phyloP scores from a whole-genome alignment of 1,284 basidiomycete species.

The Xanthoconium separans region DNA sequence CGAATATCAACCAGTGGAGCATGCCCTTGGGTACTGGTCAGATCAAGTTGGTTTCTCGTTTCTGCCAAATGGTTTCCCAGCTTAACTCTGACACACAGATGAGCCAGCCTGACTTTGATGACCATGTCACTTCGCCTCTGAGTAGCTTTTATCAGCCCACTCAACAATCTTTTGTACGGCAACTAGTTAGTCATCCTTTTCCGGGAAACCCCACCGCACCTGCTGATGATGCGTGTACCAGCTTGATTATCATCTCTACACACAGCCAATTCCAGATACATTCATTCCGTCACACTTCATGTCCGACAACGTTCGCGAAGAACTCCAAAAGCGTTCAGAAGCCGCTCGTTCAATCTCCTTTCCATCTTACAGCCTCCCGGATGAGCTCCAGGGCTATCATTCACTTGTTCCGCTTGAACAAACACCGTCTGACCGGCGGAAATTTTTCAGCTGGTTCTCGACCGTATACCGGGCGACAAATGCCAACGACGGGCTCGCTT shows the following conservation, averaged over 20 bases:
- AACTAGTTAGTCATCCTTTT: slow-evolving; percentile 55
- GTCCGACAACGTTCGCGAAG: slow-evolving; percentile 74
- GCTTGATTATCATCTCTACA: slow-evolving; percentile 93
- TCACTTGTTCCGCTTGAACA: slow-evolving; percentile 79
- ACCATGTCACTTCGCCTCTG: slow-evolving; percentile 26
- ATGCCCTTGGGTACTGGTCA: slow-evolving; percentile 14
- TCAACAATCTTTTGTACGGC: slow-evolving; percentile 56
- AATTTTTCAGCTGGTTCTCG: slow-evolving; percentile 76
- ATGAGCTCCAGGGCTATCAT: slow-evolving; percentile 91
- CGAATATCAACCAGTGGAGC: slow-evolving; percentile 29
- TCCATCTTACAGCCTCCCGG: slow-evolving; percentile 66
- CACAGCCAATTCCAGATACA: slow-evolving; percentile 53
- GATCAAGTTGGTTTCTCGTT: slow-evolving; percentile 18
- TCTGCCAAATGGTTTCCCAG: neutral
- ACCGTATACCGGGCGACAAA: slow-evolving; percentile 84
- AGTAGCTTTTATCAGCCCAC: slow-evolving; percentile 53
- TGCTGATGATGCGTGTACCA: slow-evolving; percentile 31
- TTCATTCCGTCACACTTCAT: slow-evolving; percentile 62
- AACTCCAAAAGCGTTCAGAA: slow-evolving; percentile 81
- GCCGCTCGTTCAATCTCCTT: slow-evolving; percentile 52
- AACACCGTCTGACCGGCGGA: slow-evolving; percentile 53
- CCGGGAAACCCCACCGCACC: neutral
- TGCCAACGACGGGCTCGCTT: slow-evolving; percentile 75
- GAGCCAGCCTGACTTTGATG: slow-evolving; percentile 35
- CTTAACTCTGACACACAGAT: slow-evolving; percentile 10